Base-by-base conservation (phyloP, 306 rosid genomes). In the Biancaea sappan region DNA sequence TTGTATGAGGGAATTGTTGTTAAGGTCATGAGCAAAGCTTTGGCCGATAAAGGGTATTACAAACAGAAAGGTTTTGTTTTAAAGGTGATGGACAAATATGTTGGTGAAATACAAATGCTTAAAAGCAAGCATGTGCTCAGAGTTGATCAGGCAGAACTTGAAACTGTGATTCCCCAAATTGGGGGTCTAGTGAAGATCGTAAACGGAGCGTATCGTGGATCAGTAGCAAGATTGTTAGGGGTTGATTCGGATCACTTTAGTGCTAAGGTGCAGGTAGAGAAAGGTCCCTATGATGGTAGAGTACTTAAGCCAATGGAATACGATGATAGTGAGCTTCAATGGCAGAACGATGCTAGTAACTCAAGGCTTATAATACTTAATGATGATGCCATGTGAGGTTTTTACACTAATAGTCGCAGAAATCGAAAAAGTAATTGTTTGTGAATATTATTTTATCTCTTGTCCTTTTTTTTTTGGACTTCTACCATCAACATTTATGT, bases 131-230 rank as follows among this genome's bases (percentile, higher is more conserved):
- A 94, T 66, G 96, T 94, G 60, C 89, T 94, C 60, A 86, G 96
- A 84, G 92, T 94, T 67, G 98, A 91, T 72, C 97, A 94, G 68
- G 80, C 68, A 54, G 97, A 91, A 84, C 92, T 94, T 26, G 97
- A 91, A 80, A 90, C 96, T 2, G 98, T 94, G 81, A 94, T 94
- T 72, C 98, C 96, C 0, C 94, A 86, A 68, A 86, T 91, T 79
- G 97, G 98, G 46, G 85, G 94, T 10, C 86, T 87, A 24, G 94
- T 94, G n/a, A 89, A 84, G 86, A 84, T 94, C 46, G 94, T 91
- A 25, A 94, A 94, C 18, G 98, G 98, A 3, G 97, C 98, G 0
- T 94, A 94, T 64, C 86, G 96, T 4, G 93, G 98, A 57, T 92
- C 89, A 3, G 76, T 47, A 58, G 98, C 89, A 0, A 86, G 82